Evolutionary conservation across 1,284 basidiomycete genomes (phyloP).

Genomic region (Amylostereum chailletii): DNA sequence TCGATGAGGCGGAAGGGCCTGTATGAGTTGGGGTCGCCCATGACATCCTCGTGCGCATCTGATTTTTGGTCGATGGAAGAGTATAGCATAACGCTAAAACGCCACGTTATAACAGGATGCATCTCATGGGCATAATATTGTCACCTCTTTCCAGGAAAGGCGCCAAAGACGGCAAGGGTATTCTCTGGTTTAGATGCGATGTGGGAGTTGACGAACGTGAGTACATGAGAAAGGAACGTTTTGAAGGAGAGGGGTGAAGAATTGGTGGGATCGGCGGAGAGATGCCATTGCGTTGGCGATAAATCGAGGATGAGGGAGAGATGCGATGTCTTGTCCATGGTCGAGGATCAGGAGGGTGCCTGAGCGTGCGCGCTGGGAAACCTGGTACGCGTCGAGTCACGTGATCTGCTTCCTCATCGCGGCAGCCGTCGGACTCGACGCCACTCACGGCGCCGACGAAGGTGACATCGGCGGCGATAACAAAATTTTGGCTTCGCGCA

Average conservation of each 20-base stretch:
- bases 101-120: neutral
- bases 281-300: conserved; percentile 75
- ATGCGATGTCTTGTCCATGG: conserved; percentile 55
- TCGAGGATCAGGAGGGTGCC: neutral
- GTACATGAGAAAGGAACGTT: conserved; percentile 70
- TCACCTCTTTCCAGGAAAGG: conserved; percentile 74
- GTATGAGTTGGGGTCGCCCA: conserved; percentile 71
- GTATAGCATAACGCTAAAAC: conserved; percentile 61
- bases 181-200: conserved; percentile 89
- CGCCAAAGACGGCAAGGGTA: conserved; percentile 85
- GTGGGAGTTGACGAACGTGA: conserved; percentile 91
- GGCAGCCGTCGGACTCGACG: too few relatives aligned
- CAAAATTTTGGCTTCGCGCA: too few relatives aligned
- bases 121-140: conserved; percentile 16
- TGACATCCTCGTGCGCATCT: conserved; percentile 26
- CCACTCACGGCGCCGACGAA: too few relatives aligned
- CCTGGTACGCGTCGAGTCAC: too few relatives aligned
- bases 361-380: too few relatives aligned
- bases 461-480: too few relatives aligned
- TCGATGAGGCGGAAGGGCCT: conserved; percentile 76
- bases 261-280: conserved; percentile 41
- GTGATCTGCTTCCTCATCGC: too few relatives aligned
- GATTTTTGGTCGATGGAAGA: conserved; percentile 45
- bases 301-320: conserved; percentile 79
- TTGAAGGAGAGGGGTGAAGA: conserved; percentile 49